Evolutionary conservation across 2,329 filamentous ascomycete genomes (phyloP).

Genomic region (Macroventuria anomochaeta): DNA sequence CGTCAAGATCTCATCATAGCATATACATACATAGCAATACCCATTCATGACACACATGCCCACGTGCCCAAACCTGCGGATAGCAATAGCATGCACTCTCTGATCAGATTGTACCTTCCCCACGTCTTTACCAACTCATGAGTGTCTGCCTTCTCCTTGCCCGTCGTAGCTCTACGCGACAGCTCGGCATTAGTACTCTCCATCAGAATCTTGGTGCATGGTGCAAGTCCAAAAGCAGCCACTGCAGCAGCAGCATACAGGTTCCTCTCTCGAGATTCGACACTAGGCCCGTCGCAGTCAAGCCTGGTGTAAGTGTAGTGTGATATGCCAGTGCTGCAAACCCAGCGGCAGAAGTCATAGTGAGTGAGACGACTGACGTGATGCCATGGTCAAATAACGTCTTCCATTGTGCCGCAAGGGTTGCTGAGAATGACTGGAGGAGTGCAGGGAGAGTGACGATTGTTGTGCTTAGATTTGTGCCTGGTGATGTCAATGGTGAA

Average conservation of each 20-base stretch:
- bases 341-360: conserved; percentile 21
- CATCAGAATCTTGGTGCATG: conserved; percentile 25
- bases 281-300: neutral
- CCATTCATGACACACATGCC: neutral
- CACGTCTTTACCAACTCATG: neutral
- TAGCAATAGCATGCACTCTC: neutral
- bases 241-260: conserved; percentile 22
- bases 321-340: conserved; percentile 24
- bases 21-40: neutral
- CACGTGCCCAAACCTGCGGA: neutral
- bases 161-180: conserved; percentile 13
- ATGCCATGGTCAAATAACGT: conserved; percentile 27
- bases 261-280: conserved; percentile 10
- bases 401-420: conserved; percentile 28
- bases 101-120: neutral
- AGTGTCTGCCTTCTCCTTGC: neutral
- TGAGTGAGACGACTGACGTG: conserved; percentile 22
- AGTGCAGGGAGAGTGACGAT: conserved; percentile 26
- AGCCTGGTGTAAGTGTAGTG: neutral
- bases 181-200: conserved; percentile 8
- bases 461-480: conserved; percentile 25
- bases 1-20: conserved; percentile 2
- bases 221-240: conserved; percentile 20
- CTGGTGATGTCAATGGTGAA: neutral
- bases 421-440: conserved; percentile 8